A percentile compares a stretch with the other conserved stretches of the same genome.
Evolutionary conservation across 2,329 filamentous ascomycete genomes (phyloP).

Genomic region (Onygenales sp.): DNA sequence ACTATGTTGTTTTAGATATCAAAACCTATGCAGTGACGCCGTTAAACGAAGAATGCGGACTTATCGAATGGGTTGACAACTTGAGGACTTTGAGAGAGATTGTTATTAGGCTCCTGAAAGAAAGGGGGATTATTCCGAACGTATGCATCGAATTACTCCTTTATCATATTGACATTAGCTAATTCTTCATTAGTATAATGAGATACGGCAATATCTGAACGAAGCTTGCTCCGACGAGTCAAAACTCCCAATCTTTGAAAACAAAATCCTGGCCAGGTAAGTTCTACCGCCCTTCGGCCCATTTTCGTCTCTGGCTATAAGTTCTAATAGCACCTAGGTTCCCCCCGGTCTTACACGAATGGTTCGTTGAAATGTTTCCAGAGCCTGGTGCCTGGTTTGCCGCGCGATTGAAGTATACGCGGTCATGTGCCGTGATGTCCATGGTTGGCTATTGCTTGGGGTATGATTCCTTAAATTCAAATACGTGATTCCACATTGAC

Average conservation of each 20-base stretch:
- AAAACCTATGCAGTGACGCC: conserved; percentile 96
- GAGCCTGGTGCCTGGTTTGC: conserved; percentile 88
- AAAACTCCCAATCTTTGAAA: conserved; percentile 63
- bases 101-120: conserved; percentile 65
- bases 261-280: conserved; percentile 45
- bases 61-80: conserved; percentile 97
- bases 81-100: conserved; percentile 92
- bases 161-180: background rate
- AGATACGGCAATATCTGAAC: conserved; percentile 52
- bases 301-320: background rate
- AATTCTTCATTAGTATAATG: conserved; percentile 47
- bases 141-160: conserved; percentile 22
- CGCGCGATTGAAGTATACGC: conserved; percentile 78
- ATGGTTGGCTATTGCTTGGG: conserved; percentile 94
- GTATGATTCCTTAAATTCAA: conserved; percentile 11
- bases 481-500: conserved; percentile 4
- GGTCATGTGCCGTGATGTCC: conserved; percentile 97
- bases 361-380: conserved; percentile 93
- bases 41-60: conserved; percentile 91
- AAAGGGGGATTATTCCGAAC: conserved; percentile 55
- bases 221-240: conserved; percentile 54
- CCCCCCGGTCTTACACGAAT: conserved; percentile 76
- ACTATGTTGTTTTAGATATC: conserved; percentile 49
- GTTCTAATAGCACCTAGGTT: conserved; percentile 43
- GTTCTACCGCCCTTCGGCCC: conserved; percentile 3